Base-by-base conservation (phyloP, 257 asterid genomes). In the Gynochthodes officinalis region DNA sequence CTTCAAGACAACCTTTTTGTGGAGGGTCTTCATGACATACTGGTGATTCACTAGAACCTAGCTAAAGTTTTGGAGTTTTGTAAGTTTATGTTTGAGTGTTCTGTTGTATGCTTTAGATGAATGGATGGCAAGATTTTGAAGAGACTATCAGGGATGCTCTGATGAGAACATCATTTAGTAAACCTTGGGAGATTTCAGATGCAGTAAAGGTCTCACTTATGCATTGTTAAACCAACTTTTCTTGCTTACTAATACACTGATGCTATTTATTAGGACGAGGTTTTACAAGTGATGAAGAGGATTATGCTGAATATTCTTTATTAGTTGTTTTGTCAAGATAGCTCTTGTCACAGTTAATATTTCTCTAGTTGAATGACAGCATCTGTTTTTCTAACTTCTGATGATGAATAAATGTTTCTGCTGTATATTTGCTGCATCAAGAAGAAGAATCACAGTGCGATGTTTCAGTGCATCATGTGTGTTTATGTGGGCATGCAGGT, bases 51-150 rank as follows among this genome's bases (percentile, higher is more conserved):
- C n/a, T 59, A 32, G 30, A 52, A 23, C 18, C 50, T 8, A 28
- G 48, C 13, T 40, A 18, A 52, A 32, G 50, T 35, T 53, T 46
- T 46, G 58, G 59, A 28, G 30, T 39, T 46, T 66, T 14, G 11
- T 8, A 21, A 27, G 42, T 48, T 44, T 32, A 0, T 67, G 19
- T 67, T 48, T 67, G 27, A 67, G 28, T 42, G 1, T 42, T 42
- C 25, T 58, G 64, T 16, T 58, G 44, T 55, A 39, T n/a, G n/a
- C n/a, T n/a, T n/a, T n/a, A n/a, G n/a, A n/a, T n/a, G n/a, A n/a
- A n/a, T n/a, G n/a, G n/a, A n/a, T n/a, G n/a, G 64, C 28, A 61
- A 44, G 70, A 42, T 66, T 43, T 61, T 4, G 46, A 55, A 40
- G 46, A 5, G 67, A 58, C 16, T n/a, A 10, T 49, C 18, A 44